phyloP scores from a whole-genome alignment of 2,329 filamentous ascomycete genomes.

The Alternaria burnsii region DNA sequence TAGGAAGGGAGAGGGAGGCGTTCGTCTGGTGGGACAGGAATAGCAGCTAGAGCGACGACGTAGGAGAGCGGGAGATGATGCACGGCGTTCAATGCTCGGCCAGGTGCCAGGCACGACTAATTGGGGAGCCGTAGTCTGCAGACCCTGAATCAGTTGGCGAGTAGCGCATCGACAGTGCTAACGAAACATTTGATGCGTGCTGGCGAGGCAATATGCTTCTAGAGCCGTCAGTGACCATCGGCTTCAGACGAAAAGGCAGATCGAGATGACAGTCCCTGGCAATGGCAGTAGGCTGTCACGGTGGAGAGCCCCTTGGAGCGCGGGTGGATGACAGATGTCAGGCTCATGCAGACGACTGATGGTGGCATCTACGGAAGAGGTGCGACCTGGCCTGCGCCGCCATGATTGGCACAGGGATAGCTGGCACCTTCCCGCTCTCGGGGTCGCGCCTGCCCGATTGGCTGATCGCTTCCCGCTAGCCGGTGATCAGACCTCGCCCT shows the following conservation, averaged over 20 bases:
- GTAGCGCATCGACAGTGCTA: background rate
- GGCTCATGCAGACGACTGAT: constrained; percentile 23
- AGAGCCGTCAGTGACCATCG: background rate
- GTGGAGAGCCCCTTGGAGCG: constrained; percentile 20
- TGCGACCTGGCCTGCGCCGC: constrained; percentile 25
- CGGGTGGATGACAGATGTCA: constrained; percentile 41
- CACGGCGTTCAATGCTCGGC: constrained; percentile 27
- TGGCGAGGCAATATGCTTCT: background rate
- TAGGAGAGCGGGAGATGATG: constrained; percentile 31
- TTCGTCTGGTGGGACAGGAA: constrained; percentile 36
- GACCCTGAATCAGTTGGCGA: constrained; percentile 20
- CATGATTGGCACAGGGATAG: constrained; percentile 46
- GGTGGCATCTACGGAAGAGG: constrained; percentile 37
- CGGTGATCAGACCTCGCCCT: constrained; percentile 44
- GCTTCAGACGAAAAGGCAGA: background rate
- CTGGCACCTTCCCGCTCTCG: constrained; percentile 28
- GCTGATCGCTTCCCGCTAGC: constrained; percentile 37
- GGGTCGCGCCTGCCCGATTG: constrained; percentile 30
- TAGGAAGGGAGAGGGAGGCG: constrained; percentile 32
- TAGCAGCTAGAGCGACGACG: constrained; percentile 25
- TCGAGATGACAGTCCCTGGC: background rate
- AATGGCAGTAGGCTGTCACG: background rate
- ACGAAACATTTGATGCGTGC: background rate
- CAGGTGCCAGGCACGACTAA: constrained; percentile 20
- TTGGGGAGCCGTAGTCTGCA: constrained; percentile 6